A percentile compares a stretch with the other conserved stretches of the same genome.
Evolutionary conservation across 768 basidiomycete genomes (phyloP).

Genomic region (Neoboletus magnificus): DNA sequence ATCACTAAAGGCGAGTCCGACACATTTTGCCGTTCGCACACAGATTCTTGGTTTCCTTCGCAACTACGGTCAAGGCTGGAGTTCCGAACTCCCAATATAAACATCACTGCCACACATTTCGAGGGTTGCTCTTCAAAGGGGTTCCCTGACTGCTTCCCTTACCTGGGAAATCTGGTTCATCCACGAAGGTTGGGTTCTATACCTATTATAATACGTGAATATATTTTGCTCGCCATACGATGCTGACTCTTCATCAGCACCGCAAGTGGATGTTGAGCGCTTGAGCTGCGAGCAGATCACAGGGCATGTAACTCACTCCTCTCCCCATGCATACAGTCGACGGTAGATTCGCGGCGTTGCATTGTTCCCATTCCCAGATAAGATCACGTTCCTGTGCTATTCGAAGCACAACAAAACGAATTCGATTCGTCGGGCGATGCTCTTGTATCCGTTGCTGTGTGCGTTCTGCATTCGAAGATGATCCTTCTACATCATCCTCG

Average conservation of each 20-base stretch:
- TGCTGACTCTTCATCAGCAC: neutral
- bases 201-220: neutral
- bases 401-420: neutral
- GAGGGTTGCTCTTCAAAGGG: neutral
- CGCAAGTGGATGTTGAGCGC: neutral
- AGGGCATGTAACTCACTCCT: neutral
- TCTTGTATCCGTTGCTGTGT: neutral
- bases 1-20: neutral
- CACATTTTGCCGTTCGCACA: neutral
- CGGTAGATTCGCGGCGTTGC: neutral
- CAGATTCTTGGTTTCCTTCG: neutral
- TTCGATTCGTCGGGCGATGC: too few relatives aligned
- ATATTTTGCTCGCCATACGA: neutral
- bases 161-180: neutral
- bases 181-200: neutral
- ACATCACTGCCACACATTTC: neutral
- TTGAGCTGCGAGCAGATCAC: neutral
- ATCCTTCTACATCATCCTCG: neutral
- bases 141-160: neutral
- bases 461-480: neutral
- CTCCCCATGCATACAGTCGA: neutral
- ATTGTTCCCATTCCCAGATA: neutral
- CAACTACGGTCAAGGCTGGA: neutral
- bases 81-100: neutral
- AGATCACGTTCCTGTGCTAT: too few relatives aligned